Conservation (phyloP, 495 filamentous ascomycete genomes). For the Xylaria acuta region DNA sequence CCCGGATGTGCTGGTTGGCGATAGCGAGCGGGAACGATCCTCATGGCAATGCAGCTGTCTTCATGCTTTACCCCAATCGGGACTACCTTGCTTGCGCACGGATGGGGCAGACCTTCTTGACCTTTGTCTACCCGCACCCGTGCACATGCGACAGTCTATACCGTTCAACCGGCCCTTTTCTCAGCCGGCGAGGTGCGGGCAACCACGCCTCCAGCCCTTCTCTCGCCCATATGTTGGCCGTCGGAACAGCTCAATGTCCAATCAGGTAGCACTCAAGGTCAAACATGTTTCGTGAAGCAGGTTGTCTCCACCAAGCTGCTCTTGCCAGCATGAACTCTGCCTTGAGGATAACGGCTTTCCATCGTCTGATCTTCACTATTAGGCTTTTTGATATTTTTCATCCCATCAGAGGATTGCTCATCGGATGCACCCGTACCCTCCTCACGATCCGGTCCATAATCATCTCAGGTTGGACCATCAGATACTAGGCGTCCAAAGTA, state of each 20-base stretch:
- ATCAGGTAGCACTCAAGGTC: neutral
- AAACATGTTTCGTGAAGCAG: neutral
- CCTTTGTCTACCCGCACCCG: conserved; percentile 16
- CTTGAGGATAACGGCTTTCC: neutral
- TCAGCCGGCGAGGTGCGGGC: neutral
- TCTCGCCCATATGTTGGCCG: neutral
- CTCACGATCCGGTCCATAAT: neutral
- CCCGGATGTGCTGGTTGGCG: conserved; percentile 18
- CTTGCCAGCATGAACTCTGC: conserved; percentile 4
- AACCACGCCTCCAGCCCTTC: neutral
- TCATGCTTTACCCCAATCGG: conserved; percentile 25
- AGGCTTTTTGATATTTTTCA: conserved; percentile 20
- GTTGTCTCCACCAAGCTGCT: conserved; percentile 2
- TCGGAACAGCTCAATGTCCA: neutral
- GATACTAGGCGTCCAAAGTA: neutral
- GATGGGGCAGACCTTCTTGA: conserved; percentile 14
- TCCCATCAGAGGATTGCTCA: conserved; percentile 14
- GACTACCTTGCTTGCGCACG: conserved; percentile 24
- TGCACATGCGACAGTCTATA: conserved; percentile 22
- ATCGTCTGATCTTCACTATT: conserved; percentile 24
- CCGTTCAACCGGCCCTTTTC: conserved; percentile 23
- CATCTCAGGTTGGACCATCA: conserved; percentile 12
- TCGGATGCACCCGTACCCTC: conserved; percentile 20
- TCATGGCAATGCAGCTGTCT: neutral
- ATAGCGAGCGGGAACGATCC: neutral